Percentiles rank a stretch among this genome's conserved stretches.
Conservation (phyloP, 1,284 basidiomycete genomes). For the Ustilago lituana region DNA sequence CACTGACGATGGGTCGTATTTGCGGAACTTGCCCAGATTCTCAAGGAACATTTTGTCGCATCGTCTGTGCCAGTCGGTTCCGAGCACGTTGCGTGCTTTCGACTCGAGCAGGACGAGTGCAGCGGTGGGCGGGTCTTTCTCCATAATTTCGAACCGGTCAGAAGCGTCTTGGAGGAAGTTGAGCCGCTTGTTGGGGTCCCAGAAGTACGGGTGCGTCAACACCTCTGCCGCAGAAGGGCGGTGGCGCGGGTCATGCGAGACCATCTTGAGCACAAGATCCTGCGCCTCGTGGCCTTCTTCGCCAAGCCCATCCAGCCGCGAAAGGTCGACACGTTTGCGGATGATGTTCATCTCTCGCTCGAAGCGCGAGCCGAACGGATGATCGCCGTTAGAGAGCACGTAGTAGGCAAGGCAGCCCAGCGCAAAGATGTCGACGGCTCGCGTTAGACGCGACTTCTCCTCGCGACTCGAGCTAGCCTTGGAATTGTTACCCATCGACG, state of each 20-base stretch:
- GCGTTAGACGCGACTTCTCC: slow-evolving; percentile 55
- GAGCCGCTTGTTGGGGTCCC: slow-evolving; percentile 85
- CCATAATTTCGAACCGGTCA: slow-evolving; percentile 96
- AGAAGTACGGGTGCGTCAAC: slow-evolving; percentile 94
- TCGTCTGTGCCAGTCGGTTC: slow-evolving; percentile 82
- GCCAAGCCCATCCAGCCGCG: slow-evolving; percentile 54
- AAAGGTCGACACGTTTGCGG: slow-evolving; percentile 49
- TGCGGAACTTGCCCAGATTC: slow-evolving; percentile 94
- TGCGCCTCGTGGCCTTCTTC: slow-evolving; percentile 65
- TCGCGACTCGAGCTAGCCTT: slow-evolving; percentile 26
- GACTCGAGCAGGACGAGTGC: slow-evolving; percentile 80
- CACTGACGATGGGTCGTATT: slow-evolving; percentile 86
- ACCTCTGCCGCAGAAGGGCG: slow-evolving; percentile 88
- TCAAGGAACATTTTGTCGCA: slow-evolving; percentile 90
- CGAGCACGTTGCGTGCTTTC: slow-evolving; percentile 49
- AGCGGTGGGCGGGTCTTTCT: slow-evolving; percentile 79
- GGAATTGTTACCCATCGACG: slow-evolving; percentile 41
- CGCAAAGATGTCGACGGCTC: slow-evolving; percentile 66
- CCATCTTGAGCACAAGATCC: slow-evolving; percentile 61
- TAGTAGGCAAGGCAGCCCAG: slow-evolving; percentile 66
- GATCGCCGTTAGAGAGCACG: slow-evolving; percentile 62
- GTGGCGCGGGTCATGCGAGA: slow-evolving; percentile 46
- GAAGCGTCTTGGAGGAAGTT: slow-evolving; percentile 95
- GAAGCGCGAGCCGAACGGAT: slow-evolving; percentile 64
- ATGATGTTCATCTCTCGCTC: slow-evolving; percentile 67